These are phyloP conservation scores for Microbotryum lychnidis-dioicae DNA, from an alignment of 1,284 basidiomycete genomes.

Conservation along the genomic window DNA sequence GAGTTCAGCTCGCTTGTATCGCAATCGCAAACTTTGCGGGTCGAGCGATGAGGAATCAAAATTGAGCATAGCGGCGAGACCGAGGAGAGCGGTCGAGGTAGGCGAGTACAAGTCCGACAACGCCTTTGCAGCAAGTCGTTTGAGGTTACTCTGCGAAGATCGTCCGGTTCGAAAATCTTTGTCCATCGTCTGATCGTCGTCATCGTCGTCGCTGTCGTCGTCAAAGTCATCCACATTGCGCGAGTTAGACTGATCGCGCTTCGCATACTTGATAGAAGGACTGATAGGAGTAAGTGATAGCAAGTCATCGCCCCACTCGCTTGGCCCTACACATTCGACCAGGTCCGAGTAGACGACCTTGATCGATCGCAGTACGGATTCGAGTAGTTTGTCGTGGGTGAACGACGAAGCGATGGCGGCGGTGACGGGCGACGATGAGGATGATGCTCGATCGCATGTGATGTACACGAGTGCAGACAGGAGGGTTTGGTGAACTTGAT, in stretches of 20 bases:
- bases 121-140: too few relatives aligned
- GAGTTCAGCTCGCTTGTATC: conserved; percentile 6
- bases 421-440: too few relatives aligned
- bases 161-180: neutral
- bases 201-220: conserved; percentile 14
- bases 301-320: conserved; percentile 15
- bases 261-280: neutral
- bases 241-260: conserved; percentile 3
- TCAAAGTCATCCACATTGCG: neutral
- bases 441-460: too few relatives aligned
- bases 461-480: too few relatives aligned
- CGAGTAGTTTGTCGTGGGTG: conserved; percentile 4
- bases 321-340: conserved; percentile 19
- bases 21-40: neutral
- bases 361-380: conserved; percentile 24
- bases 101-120: too few relatives aligned
- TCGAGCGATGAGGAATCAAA: conserved; percentile 3
- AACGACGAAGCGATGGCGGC: too few relatives aligned
- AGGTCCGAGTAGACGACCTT: conserved; percentile 30
- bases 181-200: conserved; percentile 2
- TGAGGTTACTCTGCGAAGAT: neutral
- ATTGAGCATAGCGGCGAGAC: conserved; percentile 1
- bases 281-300: neutral
- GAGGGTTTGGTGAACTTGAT: too few relatives aligned
- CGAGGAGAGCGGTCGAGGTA: too few relatives aligned